phyloP scores from a whole-genome alignment of 148 eudicot genomes.

The Persicaria maculosa region DNA sequence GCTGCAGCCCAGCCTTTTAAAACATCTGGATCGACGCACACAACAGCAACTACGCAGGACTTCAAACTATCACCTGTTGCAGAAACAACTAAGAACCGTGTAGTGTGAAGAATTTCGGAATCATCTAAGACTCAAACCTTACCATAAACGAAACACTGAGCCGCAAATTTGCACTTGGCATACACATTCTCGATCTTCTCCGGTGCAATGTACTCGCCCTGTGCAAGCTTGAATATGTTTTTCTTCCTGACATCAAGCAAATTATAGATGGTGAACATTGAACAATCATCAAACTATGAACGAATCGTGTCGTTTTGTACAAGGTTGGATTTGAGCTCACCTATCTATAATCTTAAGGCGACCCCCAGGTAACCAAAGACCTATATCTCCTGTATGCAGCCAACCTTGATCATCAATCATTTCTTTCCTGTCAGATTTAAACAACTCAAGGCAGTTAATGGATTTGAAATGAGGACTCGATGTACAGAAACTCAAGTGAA shows the following conservation, averaged over 20 bases:
- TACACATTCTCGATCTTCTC: constrained; percentile 91
- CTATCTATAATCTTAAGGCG: constrained; percentile 96
- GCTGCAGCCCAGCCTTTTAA: constrained; percentile 62
- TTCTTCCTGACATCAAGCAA: constrained; percentile 55
- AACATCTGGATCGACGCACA: constrained; percentile 63
- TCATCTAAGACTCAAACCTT: constrained; percentile 14
- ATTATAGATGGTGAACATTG: background rate
- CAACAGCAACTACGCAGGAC: constrained; percentile 65
- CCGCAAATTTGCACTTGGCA: constrained; percentile 72
- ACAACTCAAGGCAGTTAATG: background rate
- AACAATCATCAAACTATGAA: background rate
- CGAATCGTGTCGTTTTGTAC: background rate
- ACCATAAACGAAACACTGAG: constrained; percentile 83
- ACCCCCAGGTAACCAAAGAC: constrained; percentile 92
- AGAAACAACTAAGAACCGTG: constrained; percentile 3
- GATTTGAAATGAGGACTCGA: background rate
- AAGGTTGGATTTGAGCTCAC: constrained; percentile 22
- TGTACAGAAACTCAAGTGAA: background rate
- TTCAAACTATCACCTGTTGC: constrained; percentile 82
- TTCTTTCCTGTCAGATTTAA: constrained; percentile 59
- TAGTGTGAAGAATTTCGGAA: background rate
- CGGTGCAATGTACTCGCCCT: constrained; percentile 88
- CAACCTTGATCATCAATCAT: constrained; percentile 79
- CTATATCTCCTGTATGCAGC: constrained; percentile 95
- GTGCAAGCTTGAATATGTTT: constrained; percentile 85